Evolutionary conservation across 1,139 yeast species (phyloP), one percentile per base, ranked within the genome.

Genomic region (Eremothecium coryli): DNA sequence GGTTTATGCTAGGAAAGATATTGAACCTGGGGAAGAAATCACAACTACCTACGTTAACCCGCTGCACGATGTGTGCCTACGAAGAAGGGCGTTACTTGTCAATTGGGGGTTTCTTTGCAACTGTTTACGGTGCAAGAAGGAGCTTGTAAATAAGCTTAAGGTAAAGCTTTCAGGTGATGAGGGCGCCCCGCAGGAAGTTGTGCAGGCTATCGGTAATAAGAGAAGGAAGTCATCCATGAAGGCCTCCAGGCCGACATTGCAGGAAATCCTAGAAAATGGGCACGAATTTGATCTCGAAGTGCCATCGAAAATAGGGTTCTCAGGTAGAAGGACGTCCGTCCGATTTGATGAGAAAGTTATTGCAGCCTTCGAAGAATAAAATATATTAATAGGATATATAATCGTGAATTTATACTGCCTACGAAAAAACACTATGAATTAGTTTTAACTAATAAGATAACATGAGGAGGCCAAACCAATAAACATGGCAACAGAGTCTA

Each of bases 71-170:
- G 71, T 77, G 5, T 71, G 67, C 30, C 74, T 76, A 43, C 70
- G 95, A 45, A 77, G 74, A 49, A 60, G 82, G 41, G 77, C 72
- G 43, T 61, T 84, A 33, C 62, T 88, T 38, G 75, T 76, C n/a
- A 77, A 80, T 48, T 84, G 86, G 85, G 94, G 94, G 4, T 84
- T 84, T 54, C 50, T 70, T n/a, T 84, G 95, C 56, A 60, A 55
- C 17, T 84, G 95, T 54, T 46, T 56, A 7, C 71, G 79, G 42
- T 84, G 95, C 57, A 69, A 71, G 46, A 61, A 60, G 5, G 93
- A 81, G 43, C 40, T 43, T 11, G 16, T 43, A n/a, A 30, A 44
- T 29, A 34, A 51, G 41, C 30, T 20, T 5, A 26, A 11, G 11
- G 18, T 32, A 7, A 21, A 25, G 4, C 14, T 27, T 10, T 23